Conservation (phyloP, 441 rosid genomes). For the Erodium trifolium region DNA sequence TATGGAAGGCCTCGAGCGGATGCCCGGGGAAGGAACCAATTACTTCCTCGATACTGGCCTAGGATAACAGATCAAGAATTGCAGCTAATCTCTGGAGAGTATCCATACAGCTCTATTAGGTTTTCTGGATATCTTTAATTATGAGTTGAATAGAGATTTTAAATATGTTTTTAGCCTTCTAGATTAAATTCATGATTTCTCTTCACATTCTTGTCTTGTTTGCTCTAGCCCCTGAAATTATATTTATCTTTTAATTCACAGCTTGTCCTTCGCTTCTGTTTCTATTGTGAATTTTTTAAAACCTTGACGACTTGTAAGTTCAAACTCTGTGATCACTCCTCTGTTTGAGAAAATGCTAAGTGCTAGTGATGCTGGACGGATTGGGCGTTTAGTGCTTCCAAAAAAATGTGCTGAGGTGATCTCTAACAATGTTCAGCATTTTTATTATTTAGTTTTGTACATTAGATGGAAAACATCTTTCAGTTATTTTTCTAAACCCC, state of each 20-base stretch:
- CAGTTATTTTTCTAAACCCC: neutral
- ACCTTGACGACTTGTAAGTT: constrained; percentile 66
- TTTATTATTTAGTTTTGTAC: constrained; percentile 13
- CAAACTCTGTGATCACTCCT: constrained; percentile 74
- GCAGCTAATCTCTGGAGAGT: constrained; percentile 74
- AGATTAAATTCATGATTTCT: constrained; percentile 7
- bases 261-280: constrained; percentile 14
- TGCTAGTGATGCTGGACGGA: constrained; percentile 92
- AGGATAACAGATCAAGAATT: constrained; percentile 69
- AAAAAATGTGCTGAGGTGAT: constrained; percentile 91
- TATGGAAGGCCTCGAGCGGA: constrained; percentile 60
- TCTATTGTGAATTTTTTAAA: constrained; percentile 11
- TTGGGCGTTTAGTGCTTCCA: constrained; percentile 90
- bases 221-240: constrained; percentile 1
- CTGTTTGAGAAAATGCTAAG: constrained; percentile 96
- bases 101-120: constrained; percentile 49
- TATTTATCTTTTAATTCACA: too few species aligned
- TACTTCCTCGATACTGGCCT: constrained; percentile 85
- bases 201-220: constrained; percentile 1
- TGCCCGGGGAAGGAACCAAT: constrained; percentile 54
- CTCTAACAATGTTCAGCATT: constrained; percentile 14
- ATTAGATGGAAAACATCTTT: constrained; percentile 9
- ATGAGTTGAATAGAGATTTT: neutral
- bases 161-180: neutral
- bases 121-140: constrained; percentile 5